These are phyloP conservation scores for Emmonsia crescens DNA, from an alignment of 2,329 filamentous ascomycete genomes.

Conservation along the genomic window DNA sequence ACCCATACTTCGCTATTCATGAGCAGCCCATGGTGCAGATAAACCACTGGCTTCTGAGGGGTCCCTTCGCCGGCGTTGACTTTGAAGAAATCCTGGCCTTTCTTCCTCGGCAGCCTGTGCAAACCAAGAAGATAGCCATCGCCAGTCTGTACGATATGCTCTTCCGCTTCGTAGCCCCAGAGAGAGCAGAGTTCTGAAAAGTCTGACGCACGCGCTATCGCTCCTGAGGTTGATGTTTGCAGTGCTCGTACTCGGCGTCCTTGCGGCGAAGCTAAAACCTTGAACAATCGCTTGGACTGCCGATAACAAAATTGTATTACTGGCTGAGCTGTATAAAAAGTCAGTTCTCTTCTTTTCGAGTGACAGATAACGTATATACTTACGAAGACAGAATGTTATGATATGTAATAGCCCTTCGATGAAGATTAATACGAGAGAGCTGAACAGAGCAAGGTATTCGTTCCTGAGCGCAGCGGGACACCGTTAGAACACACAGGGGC, in stretches of 20 bases:
- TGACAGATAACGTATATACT: constrained; percentile 23
- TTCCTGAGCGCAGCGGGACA: constrained; percentile 37
- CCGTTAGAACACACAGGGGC: neutral
- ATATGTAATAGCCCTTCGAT: constrained; percentile 75
- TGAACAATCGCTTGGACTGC: constrained; percentile 72
- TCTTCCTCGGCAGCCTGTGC: constrained; percentile 73
- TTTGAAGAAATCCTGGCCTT: constrained; percentile 46
- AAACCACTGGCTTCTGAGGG: constrained; percentile 73
- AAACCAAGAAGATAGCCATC: constrained; percentile 89
- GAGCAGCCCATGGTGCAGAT: constrained; percentile 87
- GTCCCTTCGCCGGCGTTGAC: constrained; percentile 63
- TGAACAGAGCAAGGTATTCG: constrained; percentile 79
- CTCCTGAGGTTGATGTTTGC: constrained; percentile 60
- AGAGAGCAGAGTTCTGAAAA: constrained; percentile 89
- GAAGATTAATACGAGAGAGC: constrained; percentile 70
- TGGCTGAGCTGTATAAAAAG: constrained; percentile 49
- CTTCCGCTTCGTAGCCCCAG: constrained; percentile 87
- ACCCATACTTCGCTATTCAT: constrained; percentile 99
- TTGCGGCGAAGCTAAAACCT: constrained; percentile 60
- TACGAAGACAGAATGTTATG: constrained; percentile 78
- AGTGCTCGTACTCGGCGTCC: constrained; percentile 54
- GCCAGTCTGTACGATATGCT: constrained; percentile 87
- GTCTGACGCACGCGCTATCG: constrained; percentile 75
- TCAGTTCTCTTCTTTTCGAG: neutral
- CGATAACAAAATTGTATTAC: constrained; percentile 75